Evolutionary conservation across 805 yeast genomes (phyloP), one percentile per base, ranked within the genome.

Genomic region (Scheffersomyces lignosus): DNA sequence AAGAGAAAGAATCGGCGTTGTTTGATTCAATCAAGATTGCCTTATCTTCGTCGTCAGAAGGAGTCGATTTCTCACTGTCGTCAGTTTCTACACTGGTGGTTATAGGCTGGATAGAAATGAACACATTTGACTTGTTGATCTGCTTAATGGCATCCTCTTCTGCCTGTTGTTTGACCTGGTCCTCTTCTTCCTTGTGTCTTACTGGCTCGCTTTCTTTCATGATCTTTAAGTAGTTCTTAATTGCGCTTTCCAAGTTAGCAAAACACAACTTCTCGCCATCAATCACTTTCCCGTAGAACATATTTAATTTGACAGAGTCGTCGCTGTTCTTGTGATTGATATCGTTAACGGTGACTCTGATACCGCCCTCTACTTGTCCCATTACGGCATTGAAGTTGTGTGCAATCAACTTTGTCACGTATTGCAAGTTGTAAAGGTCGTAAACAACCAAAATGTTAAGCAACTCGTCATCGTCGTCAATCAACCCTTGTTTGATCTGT

Each of bases 201-300:
- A 34, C 28, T 32, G 14, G 29, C 27, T 43, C 12, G 24, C 34
- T 20, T 10, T 20, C 24, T 55, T 51, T 36, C 48, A 58, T 47
- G 58, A 66, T 38, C 56, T 48, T 56, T 18, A 38, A 32, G 37
- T 54, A 68, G 41, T 62, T 64, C 68, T 77, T 73, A 35, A 82
- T 73, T n/a, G 81, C 79, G 36, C 80, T 78, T 20, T 88, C 96
- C 49, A 91, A 72, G 54, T 88, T 90, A 3, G 97, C 98, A 51
- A 78, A 73, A 27, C 95, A 84, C 41, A 93, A 74, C 58, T 93
- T 91, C 52, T 86, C 95, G 10, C 93, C 97, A 58, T 88, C 95
- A 29, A 80, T 75, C 1, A 80, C 52, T 45, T 84, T 83, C 6
- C 97, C 97, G 15, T 73, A 66, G 55, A 89, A 87, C 48, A 86